Conservation (phyloP, 2,329 filamentous ascomycete genomes). For the Botrytis fragariae region DNA sequence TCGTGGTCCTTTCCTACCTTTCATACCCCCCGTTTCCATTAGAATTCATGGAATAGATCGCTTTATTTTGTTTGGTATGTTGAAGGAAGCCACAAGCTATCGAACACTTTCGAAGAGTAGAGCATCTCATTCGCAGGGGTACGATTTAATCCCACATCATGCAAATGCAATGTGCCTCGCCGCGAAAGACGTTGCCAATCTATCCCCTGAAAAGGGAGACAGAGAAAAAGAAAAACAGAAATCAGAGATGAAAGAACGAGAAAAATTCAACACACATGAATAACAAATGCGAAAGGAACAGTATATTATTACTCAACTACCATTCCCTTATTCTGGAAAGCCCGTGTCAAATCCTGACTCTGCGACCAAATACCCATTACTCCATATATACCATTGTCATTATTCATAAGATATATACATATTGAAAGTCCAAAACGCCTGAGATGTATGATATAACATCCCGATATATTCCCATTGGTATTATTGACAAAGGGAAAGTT, state of each 20-base stretch:
- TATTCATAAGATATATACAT: background rate
- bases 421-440: background rate
- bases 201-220: too few species aligned
- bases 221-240: background rate
- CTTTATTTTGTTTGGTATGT: too few species aligned
- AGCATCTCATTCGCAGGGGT: background rate
- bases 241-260: background rate
- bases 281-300: background rate
- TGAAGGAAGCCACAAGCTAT: background rate
- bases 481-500: background rate
- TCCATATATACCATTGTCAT: background rate
- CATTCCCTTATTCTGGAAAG: too few species aligned
- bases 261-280: too few species aligned
- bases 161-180: background rate
- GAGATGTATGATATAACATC: background rate
- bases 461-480: background rate
- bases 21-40: too few species aligned
- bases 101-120: fast-evolving
- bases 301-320: background rate
- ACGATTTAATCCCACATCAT: background rate
- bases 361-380: background rate
- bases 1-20: too few species aligned
- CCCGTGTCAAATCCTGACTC: background rate
- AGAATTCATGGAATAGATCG: too few species aligned
- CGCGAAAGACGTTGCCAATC: background rate